Base-by-base conservation (phyloP, 768 basidiomycete species). In the Imleria badia region DNA sequence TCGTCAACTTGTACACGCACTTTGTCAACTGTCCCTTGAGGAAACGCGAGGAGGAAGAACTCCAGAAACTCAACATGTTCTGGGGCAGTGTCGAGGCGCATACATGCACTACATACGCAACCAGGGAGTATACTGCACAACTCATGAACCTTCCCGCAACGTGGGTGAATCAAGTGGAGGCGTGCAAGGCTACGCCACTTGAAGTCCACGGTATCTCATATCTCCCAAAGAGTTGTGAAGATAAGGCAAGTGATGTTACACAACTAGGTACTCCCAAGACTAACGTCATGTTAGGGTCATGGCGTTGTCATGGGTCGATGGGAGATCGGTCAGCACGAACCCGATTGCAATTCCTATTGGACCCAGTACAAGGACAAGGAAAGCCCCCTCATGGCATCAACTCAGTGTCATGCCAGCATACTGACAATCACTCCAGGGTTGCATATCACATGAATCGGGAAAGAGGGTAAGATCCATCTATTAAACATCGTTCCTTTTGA, bases 361-460 rank as follows among this genome's bases (percentile, higher is more conserved):
- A 36, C 19, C 34, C 47, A 51, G 38, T 71, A 66, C 62, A 63
- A 63, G 15, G 64, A 73, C 55, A 72, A 71, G 63, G 71, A 40
- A 48, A 54, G 62, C 11, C 2, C 6, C 48, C 3, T 39, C 5
- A 11, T 17, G 3, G 8, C 40, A 30, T 9, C 7, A 29, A 23
- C 5, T 23, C 26, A 13, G 33, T 19, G 23, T 38, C 34, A 3
- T 22, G 7, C 35, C 23, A 34, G 3, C 15, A 42, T 35, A 20
- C 49, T 49, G 39, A 58, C 30, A 3, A 45, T 17, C 3, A 12
- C 13, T 9, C n/a, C 33, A 71, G 68, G 68, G 65, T 6, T 70
- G 69, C 34, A 62, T 61, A 4, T 62, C 67, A 0, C 29, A 19
- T 0, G 59, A 53, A 29, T 71, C 69, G 2, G 59, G 63, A 42